Base-by-base conservation (phyloP, 208 protist genomes). In the Balamuthia mandrillaris region DNA sequence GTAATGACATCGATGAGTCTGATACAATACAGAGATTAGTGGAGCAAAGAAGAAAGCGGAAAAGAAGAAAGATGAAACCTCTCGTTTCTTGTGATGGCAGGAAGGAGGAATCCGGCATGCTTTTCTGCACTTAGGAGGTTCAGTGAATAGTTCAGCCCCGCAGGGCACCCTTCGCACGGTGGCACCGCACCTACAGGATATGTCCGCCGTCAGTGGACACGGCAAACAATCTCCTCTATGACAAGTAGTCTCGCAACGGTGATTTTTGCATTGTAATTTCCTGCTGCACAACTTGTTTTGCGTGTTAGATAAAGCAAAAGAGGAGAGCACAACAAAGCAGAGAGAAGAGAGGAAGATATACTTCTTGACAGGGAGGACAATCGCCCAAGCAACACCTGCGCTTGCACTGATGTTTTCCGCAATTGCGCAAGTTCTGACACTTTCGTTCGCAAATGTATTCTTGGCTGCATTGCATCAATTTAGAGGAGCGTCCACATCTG, bases 361-460 rank as follows among this genome's bases (percentile, higher is more conserved):
- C 65, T 42, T 74, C 65, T 33, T 35, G 33, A 14, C 65, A 74
- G 2, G 65, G 65, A 4, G 65, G 65, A 27, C 65, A 74, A 42
- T 74, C 51, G n/a, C 33, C 27, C 1, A 74, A 42, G 39, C 65
- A 74, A 27, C 65, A 74, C n/a, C 65, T 35, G 6, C 51, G 44
- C 41, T 74, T 74, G 16, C 65, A 74, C 12, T 35, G 65, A 49
- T 74, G 65, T 31, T 74, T 74, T n/a, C 31, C 65, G 41, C 65
- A 74, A 42, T 74, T 74, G 2, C 65, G 65, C 65, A 74, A 52
- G n/a, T 42, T 2, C 65, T 35, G 51, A 42, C 65, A 74, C 3
- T 74, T 52, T 42, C 65, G 2, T 21, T 74, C 65, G 39, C 65
- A 74, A 31, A 74, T 74, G 39, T 49, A 74, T 42, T 74, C 65